Evolutionary conservation across 2,329 filamentous ascomycete species (phyloP), one percentile per base, ranked within the genome.

Genomic region (Fusarium kyushuense): DNA sequence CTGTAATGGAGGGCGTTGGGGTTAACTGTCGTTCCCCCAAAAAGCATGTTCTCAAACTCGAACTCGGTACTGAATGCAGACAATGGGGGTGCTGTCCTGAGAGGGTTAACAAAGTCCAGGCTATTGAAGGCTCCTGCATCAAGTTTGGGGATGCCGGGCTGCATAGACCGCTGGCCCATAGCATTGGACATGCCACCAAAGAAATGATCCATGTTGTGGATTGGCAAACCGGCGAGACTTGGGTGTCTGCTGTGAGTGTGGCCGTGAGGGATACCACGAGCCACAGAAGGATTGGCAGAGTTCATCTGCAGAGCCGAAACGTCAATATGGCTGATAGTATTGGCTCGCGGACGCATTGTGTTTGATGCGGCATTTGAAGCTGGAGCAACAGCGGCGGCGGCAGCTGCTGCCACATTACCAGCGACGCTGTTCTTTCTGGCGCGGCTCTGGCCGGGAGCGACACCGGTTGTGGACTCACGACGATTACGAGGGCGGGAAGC

Each of bases 241-340:
- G 90, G 87, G 77, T 96, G 92, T 66, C 90, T 92, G 78, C 84
- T 89, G 81, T 87, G 93, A 75, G 75, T 89, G 81, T 87, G 93
- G 16, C 56, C 54, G 41, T 75, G 81, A 60, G 79, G 84, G 78
- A 81, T 84, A 72, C 75, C 82, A 72, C 79, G 80, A 69, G 79
- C 84, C 71, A 81, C 85, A 41, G 84, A 82, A 43, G 84, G 81
- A 73, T 87, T 89, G 51, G 86, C 85, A 14, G 86, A 82, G 49
- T 87, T 87, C 67, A 92, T 87, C 72, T 90, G 92, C 77, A 97
- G 87, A 40, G 90, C 88, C 54, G 86, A 84, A 58, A 88, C 87
- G 77, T 97, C 96, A 58, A 98, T 89, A 78, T 98, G 94, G 76
- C 94, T 96, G 75, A 99, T 96, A 36, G 96, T 99, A 77, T 98